phyloP scores from a whole-genome alignment of 257 asterid genomes.

The Nicotiana noctiflora region DNA sequence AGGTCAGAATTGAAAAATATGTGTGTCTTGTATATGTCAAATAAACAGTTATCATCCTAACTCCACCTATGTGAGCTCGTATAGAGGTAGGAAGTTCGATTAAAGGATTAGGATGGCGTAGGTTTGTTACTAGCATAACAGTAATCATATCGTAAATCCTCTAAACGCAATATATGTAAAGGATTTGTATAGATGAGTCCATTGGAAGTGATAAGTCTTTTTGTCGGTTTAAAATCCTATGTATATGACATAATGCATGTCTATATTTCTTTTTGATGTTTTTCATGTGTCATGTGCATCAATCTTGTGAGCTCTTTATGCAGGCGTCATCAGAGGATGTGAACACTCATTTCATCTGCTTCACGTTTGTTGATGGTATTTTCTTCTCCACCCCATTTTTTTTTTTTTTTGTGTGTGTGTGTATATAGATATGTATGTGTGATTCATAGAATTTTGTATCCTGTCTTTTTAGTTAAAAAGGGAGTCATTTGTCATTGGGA shows the following conservation, averaged over 20 bases:
- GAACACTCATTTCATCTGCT: slow-evolving; percentile 83
- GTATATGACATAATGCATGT: neutral
- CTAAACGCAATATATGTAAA: too few species aligned
- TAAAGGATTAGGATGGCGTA: too few species aligned
- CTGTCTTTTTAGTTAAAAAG: neutral
- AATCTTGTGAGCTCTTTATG: slow-evolving; percentile 14
- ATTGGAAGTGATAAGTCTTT: neutral
- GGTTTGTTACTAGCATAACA: too few species aligned
- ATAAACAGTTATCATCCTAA: neutral
- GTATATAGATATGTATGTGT: neutral
- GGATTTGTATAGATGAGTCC: neutral
- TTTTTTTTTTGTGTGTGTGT: neutral
- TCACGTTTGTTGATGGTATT: slow-evolving; percentile 21
- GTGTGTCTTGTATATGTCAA: neutral
- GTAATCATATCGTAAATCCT: too few species aligned
- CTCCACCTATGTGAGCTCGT: too few species aligned
- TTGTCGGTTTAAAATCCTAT: neutral
- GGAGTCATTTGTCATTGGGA: neutral
- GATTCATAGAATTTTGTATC: neutral
- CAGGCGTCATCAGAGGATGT: slow-evolving; percentile 74
- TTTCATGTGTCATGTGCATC: neutral
- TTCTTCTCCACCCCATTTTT: neutral
- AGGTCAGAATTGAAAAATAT: slow-evolving; percentile 41
- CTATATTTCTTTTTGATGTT: neutral
- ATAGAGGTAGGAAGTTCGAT: too few species aligned